Evolutionary conservation across 148 eudicot genomes (phyloP).

Genomic region (Salicornia ramosissima): DNA sequence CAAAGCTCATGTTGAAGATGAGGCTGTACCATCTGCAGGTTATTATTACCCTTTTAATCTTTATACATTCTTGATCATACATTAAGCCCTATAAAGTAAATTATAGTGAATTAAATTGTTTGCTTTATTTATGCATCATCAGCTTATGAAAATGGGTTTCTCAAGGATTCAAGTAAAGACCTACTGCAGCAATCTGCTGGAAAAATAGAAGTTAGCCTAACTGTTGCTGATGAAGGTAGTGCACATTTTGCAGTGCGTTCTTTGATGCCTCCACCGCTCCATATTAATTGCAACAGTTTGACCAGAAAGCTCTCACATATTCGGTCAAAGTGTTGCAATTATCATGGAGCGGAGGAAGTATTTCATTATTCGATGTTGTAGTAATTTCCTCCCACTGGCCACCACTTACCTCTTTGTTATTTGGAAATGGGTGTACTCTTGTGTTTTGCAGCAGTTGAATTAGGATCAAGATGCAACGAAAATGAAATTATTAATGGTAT

Average conservation of each 20-base stretch:
- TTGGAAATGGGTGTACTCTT: not conserved
- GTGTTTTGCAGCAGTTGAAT: conserved; percentile 20
- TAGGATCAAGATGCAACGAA: conserved; percentile 17
- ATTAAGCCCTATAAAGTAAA: not conserved
- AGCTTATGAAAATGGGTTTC: conserved; percentile 32
- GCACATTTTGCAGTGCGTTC: not conserved
- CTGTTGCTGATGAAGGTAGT: conserved; percentile 30
- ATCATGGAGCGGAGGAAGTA: too few relatives aligned
- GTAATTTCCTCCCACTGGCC: not conserved
- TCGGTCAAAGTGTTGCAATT: too few relatives aligned
- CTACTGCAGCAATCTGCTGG: conserved; percentile 10
- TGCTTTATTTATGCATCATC: not conserved
- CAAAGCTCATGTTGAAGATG: conserved; percentile 25
- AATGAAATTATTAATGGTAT: conserved; percentile 16
- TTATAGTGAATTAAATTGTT: not conserved
- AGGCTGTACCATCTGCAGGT: conserved; percentile 19
- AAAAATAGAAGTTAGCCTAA: conserved; percentile 6
- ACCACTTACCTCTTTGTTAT: not conserved
- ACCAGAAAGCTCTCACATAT: too few relatives aligned
- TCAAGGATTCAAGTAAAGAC: conserved; percentile 15
- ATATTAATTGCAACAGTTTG: too few relatives aligned
- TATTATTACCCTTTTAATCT: not conserved
- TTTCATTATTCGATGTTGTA: not conserved
- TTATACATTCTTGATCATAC: not conserved
- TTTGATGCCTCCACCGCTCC: not conserved